These are phyloP conservation scores for Agapanthus africanus DNA, from an alignment of 106 monocot species.

Conservation along the genomic window DNA sequence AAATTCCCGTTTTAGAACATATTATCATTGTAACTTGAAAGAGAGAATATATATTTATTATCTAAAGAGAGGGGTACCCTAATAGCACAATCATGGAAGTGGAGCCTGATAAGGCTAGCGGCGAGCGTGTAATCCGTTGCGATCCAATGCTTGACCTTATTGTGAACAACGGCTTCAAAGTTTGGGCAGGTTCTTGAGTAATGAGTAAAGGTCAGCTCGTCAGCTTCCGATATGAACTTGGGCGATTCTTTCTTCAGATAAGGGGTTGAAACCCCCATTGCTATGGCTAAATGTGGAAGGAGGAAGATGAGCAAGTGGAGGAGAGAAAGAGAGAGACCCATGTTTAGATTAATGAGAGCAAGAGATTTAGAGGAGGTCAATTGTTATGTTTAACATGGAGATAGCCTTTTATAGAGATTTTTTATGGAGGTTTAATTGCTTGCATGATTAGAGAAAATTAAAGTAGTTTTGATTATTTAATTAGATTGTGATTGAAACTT, in stretches of 20 bases:
- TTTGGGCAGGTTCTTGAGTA: conserved; percentile 47
- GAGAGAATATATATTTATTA: neutral
- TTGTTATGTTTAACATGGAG: neutral
- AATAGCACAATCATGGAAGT: conserved; percentile 59
- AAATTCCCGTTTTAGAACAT: no score
- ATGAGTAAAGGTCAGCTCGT: conserved; percentile 29
- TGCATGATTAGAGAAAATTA: neutral
- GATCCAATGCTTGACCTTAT: conserved; percentile 35
- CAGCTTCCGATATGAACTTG: neutral
- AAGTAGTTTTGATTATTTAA: neutral
- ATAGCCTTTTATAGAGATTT: neutral
- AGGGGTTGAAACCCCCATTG: conserved; percentile 4
- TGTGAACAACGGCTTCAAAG: conserved; percentile 47
- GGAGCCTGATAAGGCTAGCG: conserved; percentile 43
- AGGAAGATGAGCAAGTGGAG: conserved; percentile 8
- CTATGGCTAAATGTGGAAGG: conserved; percentile 10
- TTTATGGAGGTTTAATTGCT: neutral
- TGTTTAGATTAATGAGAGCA: neutral
- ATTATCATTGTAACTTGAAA: no score
- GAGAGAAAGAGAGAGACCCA: conserved; percentile 14
- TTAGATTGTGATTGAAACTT: neutral
- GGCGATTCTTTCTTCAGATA: neutral
- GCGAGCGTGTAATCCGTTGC: conserved; percentile 41
- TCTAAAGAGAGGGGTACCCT: conserved; percentile 29
- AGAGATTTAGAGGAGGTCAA: neutral